These are phyloP conservation scores for Acer campestre DNA, from an alignment of 345 rosid genomes.

Conservation along the genomic window DNA sequence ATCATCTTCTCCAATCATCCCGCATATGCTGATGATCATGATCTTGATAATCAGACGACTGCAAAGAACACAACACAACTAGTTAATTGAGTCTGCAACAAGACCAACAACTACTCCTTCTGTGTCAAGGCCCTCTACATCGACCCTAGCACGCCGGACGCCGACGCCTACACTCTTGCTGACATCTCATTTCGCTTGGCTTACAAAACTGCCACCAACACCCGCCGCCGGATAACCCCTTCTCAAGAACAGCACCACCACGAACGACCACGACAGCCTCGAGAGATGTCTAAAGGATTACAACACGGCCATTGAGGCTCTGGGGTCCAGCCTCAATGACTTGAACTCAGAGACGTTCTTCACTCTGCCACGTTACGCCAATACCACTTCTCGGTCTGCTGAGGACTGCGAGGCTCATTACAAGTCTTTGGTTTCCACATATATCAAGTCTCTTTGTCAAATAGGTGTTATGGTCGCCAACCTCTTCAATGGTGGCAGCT, in stretches of 20 bases:
- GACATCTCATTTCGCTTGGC: conserved; percentile 26
- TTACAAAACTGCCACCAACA: conserved; percentile 17
- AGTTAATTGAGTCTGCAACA: no score
- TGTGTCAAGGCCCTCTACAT: no score
- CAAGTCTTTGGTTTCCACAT: no score
- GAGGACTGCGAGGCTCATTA: conserved; percentile 14
- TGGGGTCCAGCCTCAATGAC: conserved; percentile 14
- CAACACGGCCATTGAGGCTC: neutral
- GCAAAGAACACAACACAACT: neutral
- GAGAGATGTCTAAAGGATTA: conserved; percentile 21
- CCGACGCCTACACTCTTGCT: conserved; percentile 18
- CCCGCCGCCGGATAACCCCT: conserved; percentile 5
- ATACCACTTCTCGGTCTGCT: neutral
- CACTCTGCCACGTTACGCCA: conserved; percentile 16
- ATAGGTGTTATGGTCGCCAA: neutral
- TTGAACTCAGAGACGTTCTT: conserved; percentile 24
- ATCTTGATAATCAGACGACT: neutral
- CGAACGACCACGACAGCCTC: neutral
- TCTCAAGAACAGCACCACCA: conserved; percentile 7
- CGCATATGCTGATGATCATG: neutral
- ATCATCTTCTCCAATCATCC: neutral
- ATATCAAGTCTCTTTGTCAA: no score
- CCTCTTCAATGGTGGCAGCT: no score
- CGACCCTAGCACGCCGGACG: neutral
- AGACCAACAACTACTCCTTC: no score